phyloP scores from a whole-genome alignment of 179 eudicot species.

The Silene coronaria region DNA sequence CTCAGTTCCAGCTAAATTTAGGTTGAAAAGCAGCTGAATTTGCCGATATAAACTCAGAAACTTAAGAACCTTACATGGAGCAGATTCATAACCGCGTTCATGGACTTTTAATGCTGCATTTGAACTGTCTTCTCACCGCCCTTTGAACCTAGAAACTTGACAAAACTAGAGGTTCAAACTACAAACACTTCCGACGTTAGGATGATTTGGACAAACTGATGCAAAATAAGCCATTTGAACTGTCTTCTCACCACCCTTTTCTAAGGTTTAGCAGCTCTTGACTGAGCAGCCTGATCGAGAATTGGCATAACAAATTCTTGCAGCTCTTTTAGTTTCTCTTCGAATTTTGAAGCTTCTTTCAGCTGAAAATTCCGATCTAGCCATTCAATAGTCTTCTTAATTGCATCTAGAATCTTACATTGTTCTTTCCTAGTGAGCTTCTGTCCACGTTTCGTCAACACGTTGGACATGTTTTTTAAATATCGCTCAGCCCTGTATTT shows the following conservation, averaged over 20 bases:
- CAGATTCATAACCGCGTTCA: too few relatives aligned
- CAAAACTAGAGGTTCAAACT: too few relatives aligned
- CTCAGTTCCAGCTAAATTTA: too few relatives aligned
- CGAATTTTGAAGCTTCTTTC: slow-evolving; percentile 22
- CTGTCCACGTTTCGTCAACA: slow-evolving; percentile 5
- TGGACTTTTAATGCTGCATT: too few relatives aligned
- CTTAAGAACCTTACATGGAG: too few relatives aligned
- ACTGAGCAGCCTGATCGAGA: not conserved
- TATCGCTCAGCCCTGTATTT: slow-evolving; percentile 16
- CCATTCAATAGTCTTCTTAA: slow-evolving; percentile 13
- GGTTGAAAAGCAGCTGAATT: too few relatives aligned
- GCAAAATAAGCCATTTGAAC: not conserved
- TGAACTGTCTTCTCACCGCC: too few relatives aligned
- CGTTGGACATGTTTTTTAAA: not conserved
- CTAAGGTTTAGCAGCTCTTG: not conserved
- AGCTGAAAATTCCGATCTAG: slow-evolving; percentile 14
- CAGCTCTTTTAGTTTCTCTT: slow-evolving; percentile 36
- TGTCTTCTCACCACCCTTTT: not conserved
- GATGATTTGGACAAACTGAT: too few relatives aligned
- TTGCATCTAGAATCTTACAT: slow-evolving; percentile 23
- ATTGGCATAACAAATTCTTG: not conserved
- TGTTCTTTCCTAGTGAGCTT: slow-evolving; percentile 16
- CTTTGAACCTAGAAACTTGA: too few relatives aligned
- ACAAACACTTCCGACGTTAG: not conserved
- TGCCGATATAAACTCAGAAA: too few relatives aligned